phyloP scores from a whole-genome alignment of 140 eudicot species.

The Cichorium intybus region DNA sequence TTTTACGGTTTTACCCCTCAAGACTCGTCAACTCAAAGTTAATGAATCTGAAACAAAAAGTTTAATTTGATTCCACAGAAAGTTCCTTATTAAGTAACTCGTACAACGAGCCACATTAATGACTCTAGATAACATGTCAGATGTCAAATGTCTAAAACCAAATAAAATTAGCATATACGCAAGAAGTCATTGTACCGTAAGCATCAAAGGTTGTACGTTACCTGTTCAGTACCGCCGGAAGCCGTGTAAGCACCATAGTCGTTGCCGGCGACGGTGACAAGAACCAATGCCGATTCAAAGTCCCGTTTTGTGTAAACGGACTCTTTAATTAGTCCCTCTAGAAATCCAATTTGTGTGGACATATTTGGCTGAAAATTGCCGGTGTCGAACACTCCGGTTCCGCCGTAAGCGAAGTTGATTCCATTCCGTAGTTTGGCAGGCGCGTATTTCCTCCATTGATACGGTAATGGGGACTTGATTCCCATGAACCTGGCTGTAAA shows the following conservation, averaged over 20 bases:
- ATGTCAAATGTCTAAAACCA: no score
- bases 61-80: no score
- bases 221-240: slow-evolving; percentile 57
- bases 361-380: slow-evolving; percentile 58
- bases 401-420: slow-evolving; percentile 83
- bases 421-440: slow-evolving; percentile 35
- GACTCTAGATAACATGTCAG: background rate
- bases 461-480: slow-evolving; percentile 66
- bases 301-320: slow-evolving; percentile 52
- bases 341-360: slow-evolving; percentile 74
- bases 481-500: slow-evolving; percentile 72
- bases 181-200: background rate
- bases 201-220: slow-evolving; percentile 5
- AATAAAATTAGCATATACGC: background rate
- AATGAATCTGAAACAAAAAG: no score
- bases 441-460: slow-evolving; percentile 50
- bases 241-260: slow-evolving; percentile 52
- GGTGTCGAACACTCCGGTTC: slow-evolving; percentile 90
- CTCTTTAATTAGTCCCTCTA: slow-evolving; percentile 40
- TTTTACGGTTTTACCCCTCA: no score
- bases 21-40: no score
- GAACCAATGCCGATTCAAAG: slow-evolving; percentile 54
- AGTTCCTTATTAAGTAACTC: no score
- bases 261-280: slow-evolving; percentile 72
- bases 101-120: no score